Evolutionary conservation across 768 basidiomycete genomes (phyloP), one percentile per base, ranked within the genome.

Genomic region (Lactarius sanguifluus): DNA sequence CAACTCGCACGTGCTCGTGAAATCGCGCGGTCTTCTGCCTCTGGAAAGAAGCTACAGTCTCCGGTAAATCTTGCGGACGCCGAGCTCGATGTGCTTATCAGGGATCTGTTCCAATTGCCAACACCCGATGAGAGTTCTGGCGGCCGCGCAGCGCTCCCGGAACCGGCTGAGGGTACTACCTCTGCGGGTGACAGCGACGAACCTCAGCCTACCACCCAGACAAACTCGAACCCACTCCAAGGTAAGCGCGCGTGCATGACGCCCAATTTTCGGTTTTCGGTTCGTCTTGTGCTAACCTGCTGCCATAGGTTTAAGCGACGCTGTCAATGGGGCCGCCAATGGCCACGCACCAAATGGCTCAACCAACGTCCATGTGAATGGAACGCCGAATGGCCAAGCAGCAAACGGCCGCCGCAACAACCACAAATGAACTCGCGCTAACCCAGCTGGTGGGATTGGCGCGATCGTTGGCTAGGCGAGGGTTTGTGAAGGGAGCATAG

Each of bases 1-100:
- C 80, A 76, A 50, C 77, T 90, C 12, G 84, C 84, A 0, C 73
- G 76, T 1, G 84, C 84, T 2, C 80, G 88, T 0, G 89, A 90
- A 67, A 75, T 69, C 25, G 66, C 58, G 16, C 41, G 66, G 1
- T 59, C 57, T 8, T 36, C 61, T 28, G 47, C 10, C 38, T 1
- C 20, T 13, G 66, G 64, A 25, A 61, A 36, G 23, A 41, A 28
- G 12, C n/a, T 41, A 7, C 50, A 16, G 3, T 55, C 59, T 30
- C 56, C 59, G 4, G n/a, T 61, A 16, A 68, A 41, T 9, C 50
- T 58, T 30, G 45, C 45, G 25, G 59, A 45, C 6, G 9, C 47
- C 23, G 65, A 61, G 25, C 67, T 71, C 57, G 70, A 71, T 7
- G 25, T 20, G 9, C 57, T 71, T 4, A 59, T 71, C 62, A 64